Conservation (phyloP, 768 basidiomycete species). For the Tylopilus vinaceipallidus region DNA sequence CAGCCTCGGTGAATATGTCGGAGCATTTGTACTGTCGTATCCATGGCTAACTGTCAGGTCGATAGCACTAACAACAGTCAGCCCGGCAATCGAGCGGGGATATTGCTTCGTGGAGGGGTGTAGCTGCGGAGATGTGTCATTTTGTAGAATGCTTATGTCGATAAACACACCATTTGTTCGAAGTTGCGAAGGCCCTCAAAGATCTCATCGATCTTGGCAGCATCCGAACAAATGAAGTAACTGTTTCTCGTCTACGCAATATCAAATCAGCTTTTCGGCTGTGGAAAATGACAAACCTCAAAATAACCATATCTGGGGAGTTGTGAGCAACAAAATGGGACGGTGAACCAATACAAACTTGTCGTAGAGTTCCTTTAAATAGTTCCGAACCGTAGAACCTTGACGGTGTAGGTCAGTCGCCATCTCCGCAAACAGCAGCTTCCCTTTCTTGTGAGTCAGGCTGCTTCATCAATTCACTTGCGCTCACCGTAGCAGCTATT, state of each 20-base stretch:
- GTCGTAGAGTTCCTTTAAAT: constrained; percentile 63
- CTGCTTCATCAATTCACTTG: not conserved
- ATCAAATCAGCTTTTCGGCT: not conserved
- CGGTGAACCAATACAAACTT: constrained; percentile 39
- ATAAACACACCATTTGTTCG: constrained; percentile 35
- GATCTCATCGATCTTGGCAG: constrained; percentile 62
- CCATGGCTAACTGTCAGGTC: constrained; percentile 66
- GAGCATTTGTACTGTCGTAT: constrained; percentile 75
- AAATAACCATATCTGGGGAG: constrained; percentile 70
- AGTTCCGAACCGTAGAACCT: constrained; percentile 52
- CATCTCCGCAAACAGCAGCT: constrained; percentile 74
- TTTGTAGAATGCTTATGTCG: not conserved
- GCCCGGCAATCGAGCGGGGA: constrained; percentile 57
- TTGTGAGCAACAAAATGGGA: constrained; percentile 1
- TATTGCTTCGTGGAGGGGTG: constrained; percentile 40
- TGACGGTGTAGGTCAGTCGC: constrained; percentile 47
- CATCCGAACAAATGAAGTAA: constrained; percentile 75
- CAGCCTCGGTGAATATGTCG: constrained; percentile 55
- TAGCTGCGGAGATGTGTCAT: constrained; percentile 12
- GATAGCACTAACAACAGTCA: constrained; percentile 59
- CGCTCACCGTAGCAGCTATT: constrained; percentile 70
- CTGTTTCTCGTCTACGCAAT: constrained; percentile 69
- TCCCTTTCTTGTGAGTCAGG: constrained; percentile 1
- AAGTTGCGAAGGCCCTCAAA: constrained; percentile 66
- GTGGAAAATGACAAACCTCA: constrained; percentile 41